Evolutionary conservation across 2,329 filamentous ascomycete genomes (phyloP).

Genomic region (Rasamsonia emersonii): DNA sequence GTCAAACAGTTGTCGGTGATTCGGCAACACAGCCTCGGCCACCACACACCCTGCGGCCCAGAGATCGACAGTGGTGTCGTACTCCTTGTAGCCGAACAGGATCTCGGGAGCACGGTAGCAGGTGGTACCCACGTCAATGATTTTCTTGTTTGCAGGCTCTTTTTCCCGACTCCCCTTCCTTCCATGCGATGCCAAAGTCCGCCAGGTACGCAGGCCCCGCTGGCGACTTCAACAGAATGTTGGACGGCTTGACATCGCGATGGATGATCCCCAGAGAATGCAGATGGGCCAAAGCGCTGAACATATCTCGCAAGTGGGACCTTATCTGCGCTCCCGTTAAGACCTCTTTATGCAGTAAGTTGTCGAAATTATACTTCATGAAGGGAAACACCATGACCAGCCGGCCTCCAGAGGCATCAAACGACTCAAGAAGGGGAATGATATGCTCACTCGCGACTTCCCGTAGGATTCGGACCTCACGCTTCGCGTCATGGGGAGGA

Average conservation of each 20-base stretch:
- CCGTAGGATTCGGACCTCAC: slow-evolving; percentile 68
- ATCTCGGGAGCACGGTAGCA: slow-evolving; percentile 85
- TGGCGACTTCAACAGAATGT: slow-evolving; percentile 62
- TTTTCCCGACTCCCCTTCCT: slow-evolving; percentile 46
- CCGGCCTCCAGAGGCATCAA: slow-evolving; percentile 58
- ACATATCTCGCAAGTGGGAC: slow-evolving; percentile 56
- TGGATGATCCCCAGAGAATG: slow-evolving; percentile 76
- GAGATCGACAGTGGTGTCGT: slow-evolving; percentile 68
- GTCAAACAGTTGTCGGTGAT: slow-evolving; percentile 63
- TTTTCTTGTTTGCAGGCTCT: slow-evolving; percentile 62
- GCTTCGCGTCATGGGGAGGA: slow-evolving; percentile 72
- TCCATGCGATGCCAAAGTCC: slow-evolving; percentile 92
- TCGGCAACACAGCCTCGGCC: slow-evolving; percentile 58
- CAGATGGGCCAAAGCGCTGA: slow-evolving; percentile 61
- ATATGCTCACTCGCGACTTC: slow-evolving; percentile 50
- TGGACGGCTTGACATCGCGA: slow-evolving; percentile 88
- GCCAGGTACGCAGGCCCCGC: slow-evolving; percentile 68
- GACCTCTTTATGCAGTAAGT: slow-evolving; percentile 50
- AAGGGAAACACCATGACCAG: slow-evolving; percentile 82
- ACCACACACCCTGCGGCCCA: slow-evolving; percentile 83
- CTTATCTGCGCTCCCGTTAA: slow-evolving; percentile 32
- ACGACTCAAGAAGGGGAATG: slow-evolving; percentile 63
- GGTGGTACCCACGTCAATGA: slow-evolving; percentile 88
- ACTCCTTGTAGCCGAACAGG: slow-evolving; percentile 72
- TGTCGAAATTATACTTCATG: slow-evolving; percentile 62